A percentile compares a stretch with the other conserved stretches of the same genome.
Conservation (phyloP, 2,329 filamentous ascomycete genomes). For the Stachybotrys echinatus region DNA sequence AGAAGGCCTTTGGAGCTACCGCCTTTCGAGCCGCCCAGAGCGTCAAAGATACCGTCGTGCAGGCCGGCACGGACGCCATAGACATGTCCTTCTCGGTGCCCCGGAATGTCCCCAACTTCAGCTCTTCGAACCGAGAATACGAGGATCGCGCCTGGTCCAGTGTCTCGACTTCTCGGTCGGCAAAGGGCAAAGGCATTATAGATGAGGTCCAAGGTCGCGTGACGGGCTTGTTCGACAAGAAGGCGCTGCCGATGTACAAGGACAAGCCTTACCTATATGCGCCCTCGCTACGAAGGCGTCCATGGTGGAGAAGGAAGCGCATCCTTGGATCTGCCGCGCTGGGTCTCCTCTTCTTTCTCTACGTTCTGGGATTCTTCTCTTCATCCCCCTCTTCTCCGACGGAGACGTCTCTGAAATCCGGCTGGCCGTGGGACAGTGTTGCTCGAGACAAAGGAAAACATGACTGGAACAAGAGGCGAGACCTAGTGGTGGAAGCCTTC, state of each 20-base stretch:
- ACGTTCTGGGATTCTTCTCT: slow-evolving; percentile 62
- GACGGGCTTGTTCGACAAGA: slow-evolving; percentile 56
- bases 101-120: slow-evolving; percentile 65
- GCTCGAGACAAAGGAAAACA: slow-evolving; percentile 41
- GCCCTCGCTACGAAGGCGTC: slow-evolving; percentile 51
- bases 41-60: slow-evolving; percentile 41
- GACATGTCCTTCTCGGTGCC: slow-evolving; percentile 64
- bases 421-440: slow-evolving; percentile 54
- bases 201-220: slow-evolving; percentile 56
- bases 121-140: slow-evolving; percentile 55
- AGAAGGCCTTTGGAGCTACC: slow-evolving; percentile 42
- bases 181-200: slow-evolving; percentile 31
- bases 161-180: slow-evolving; percentile 28
- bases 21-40: slow-evolving; percentile 38
- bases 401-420: slow-evolving; percentile 30
- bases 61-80: slow-evolving; percentile 42
- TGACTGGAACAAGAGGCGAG: slow-evolving; percentile 73
- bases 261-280: slow-evolving; percentile 87
- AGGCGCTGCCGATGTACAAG: slow-evolving; percentile 86
- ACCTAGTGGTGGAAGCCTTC: slow-evolving; percentile 85
- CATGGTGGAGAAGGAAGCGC: slow-evolving; percentile 61
- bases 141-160: slow-evolving; percentile 64
- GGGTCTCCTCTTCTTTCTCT: slow-evolving; percentile 55
- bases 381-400: slow-evolving; percentile 20
- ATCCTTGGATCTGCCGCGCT: slow-evolving; percentile 46